Evolutionary conservation across 2,329 filamentous ascomycete species (phyloP).

Genomic region (Parastagonospora avenae): DNA sequence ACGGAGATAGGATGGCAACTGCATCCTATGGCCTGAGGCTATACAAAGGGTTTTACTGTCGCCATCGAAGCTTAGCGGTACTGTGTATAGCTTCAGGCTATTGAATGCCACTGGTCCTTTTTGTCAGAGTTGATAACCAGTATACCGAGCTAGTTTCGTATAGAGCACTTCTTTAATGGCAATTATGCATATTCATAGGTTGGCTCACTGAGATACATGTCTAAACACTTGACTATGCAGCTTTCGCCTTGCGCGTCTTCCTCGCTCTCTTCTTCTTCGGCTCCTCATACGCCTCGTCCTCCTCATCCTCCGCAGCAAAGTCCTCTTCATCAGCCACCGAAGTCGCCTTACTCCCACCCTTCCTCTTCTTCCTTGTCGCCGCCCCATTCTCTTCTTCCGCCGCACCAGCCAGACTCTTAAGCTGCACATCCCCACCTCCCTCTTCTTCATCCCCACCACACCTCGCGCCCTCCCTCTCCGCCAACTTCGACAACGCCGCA

Average conservation of each 20-base stretch:
- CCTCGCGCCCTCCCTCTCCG: constrained; percentile 34
- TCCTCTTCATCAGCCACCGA: constrained; percentile 18
- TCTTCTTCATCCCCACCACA: constrained; percentile 26
- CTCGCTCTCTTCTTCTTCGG: constrained; percentile 35
- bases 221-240: constrained; percentile 1
- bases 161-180: too few species aligned
- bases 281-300: constrained; percentile 32
- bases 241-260: constrained; percentile 20
- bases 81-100: too few species aligned
- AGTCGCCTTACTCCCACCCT: constrained; percentile 14
- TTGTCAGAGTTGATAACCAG: too few species aligned
- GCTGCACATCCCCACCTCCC: constrained; percentile 19
- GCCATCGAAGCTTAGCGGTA: too few species aligned
- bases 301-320: constrained; percentile 19
- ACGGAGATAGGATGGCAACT: too few species aligned
- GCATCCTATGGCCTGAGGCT: too few species aligned
- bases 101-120: too few species aligned
- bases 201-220: too few species aligned
- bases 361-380: constrained; percentile 24
- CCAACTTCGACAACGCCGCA: constrained; percentile 37
- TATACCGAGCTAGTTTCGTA: too few species aligned
- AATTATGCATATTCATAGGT: too few species aligned
- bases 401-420: constrained; percentile 6
- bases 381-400: constrained; percentile 10
- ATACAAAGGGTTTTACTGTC: too few species aligned